A percentile compares a stretch with the other conserved stretches of the same genome.
Evolutionary conservation across 768 basidiomycete genomes (phyloP).

Genomic region (Serendipita sp.): DNA sequence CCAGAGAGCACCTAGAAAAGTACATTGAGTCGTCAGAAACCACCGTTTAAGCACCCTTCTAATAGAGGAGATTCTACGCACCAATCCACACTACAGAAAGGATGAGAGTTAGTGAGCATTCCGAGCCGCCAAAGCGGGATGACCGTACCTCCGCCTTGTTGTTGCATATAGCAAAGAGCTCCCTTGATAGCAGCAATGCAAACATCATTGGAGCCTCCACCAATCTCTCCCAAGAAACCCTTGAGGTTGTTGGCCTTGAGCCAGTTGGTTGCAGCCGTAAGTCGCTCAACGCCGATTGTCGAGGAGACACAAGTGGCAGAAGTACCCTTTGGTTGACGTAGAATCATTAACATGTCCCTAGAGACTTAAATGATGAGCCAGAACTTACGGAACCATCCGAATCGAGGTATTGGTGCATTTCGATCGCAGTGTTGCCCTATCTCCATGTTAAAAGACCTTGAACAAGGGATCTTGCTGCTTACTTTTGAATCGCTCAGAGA

Average conservation of each 20-base stretch:
- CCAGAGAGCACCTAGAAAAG: constrained; percentile 31
- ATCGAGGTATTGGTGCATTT: constrained; percentile 61
- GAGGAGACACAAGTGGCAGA: constrained; percentile 36
- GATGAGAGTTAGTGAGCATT: too few relatives aligned
- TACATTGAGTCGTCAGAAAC: too few relatives aligned
- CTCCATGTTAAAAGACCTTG: neutral
- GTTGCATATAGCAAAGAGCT: constrained; percentile 43
- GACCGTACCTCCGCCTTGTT: constrained; percentile 24
- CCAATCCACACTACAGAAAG: neutral
- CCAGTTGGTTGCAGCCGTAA: constrained; percentile 41
- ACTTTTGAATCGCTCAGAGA: constrained; percentile 32
- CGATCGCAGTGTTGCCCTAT: constrained; percentile 17
- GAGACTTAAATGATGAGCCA: neutral
- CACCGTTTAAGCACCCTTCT: neutral
- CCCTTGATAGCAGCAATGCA: constrained; percentile 29
- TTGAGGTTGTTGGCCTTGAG: constrained; percentile 42
- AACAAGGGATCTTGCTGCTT: neutral
- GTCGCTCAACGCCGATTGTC: constrained; percentile 43
- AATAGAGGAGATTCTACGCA: neutral
- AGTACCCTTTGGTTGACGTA: constrained; percentile 19
- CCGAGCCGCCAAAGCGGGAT: neutral
- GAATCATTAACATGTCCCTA: neutral
- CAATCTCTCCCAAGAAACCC: constrained; percentile 50
- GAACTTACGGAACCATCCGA: constrained; percentile 33
- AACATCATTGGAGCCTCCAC: constrained; percentile 26